phyloP scores from a whole-genome alignment of 352 stramenopile species.

The Pythium dissimile region DNA sequence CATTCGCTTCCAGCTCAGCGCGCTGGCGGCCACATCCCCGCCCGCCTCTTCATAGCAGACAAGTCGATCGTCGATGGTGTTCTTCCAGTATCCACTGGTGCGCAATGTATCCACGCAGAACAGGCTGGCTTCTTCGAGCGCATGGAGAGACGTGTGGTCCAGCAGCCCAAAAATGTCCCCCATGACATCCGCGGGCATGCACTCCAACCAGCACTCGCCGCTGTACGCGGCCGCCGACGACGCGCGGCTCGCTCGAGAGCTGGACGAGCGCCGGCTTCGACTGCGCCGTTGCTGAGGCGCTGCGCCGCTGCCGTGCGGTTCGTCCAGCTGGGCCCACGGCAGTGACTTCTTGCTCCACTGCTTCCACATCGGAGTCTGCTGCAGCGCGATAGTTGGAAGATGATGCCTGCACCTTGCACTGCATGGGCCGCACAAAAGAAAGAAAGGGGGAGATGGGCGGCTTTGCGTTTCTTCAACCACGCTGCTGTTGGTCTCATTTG shows the following conservation, averaged over 20 bases:
- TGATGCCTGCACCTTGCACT: not conserved
- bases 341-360: constrained; percentile 6
- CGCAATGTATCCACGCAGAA: not conserved
- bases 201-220: constrained; percentile 1
- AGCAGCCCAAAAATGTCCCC: constrained; percentile 2
- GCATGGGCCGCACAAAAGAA: too few relatives aligned
- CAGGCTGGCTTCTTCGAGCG: constrained; percentile 8
- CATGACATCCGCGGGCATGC: not conserved
- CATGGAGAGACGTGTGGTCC: constrained; percentile 17
- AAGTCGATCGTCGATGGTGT: not conserved
- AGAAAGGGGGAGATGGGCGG: not conserved
- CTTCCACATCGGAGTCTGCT: constrained; percentile 2
- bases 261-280: constrained; percentile 3
- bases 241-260: not conserved
- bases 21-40: not conserved
- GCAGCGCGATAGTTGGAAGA: not conserved
- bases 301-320: not conserved
- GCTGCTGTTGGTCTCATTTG: not conserved
- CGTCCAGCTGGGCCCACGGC: not conserved
- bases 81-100: constrained; percentile 6
- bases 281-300: not conserved
- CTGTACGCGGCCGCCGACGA: not conserved
- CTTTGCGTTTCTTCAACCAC: not conserved
- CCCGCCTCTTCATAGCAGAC: constrained; percentile 8
- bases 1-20: constrained; percentile 15